Evolutionary conservation across 2,329 filamentous ascomycete species (phyloP), one percentile per base, ranked within the genome.

Genomic region (Xylaria polymorpha): DNA sequence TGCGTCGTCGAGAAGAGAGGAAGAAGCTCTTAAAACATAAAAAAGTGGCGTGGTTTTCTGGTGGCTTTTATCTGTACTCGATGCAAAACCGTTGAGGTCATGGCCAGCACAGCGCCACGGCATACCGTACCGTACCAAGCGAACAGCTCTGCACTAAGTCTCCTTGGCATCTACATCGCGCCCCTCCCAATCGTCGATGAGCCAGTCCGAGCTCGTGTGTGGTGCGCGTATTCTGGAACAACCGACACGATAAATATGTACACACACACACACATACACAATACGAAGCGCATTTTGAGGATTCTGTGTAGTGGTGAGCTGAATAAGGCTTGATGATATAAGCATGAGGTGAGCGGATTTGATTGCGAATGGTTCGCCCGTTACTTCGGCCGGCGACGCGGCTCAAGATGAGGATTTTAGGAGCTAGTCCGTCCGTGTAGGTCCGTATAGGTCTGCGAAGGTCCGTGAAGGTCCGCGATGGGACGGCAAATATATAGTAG

Each of bases 301-400:
- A 18, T 3, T 53, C 10, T 43, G 9, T 29, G 37, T 15, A 37
- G n/a, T 37, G 20, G 56, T 20, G 25, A 48, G 53, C 39, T 51
- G 22, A 57, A 51, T 25, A 51, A 50, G 59, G 37, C 15, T 29
- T 29, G 25, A 58, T 18, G 14, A 25, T 35, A 39, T 51, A 41
- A 51, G 32, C 12, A 68, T 60, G 22, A 18, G 43, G 14, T 9
- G 32, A 14, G 37, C 5, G 18, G 12, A 7, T 25, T 10, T 14
- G 65, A 35, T 10, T 9, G 22, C 20, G 48, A 25, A 44, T 12
- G 14, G 10, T 37, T 69, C 50, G 62, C 64, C 69, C 62, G 62
- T 37, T 12, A 48, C 8, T 66, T 66, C 66, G 69, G 69, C 69
- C 69, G 69, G 64, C 29, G 44, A 25, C 53, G 37, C 35, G 1